Evolutionary conservation across 2,329 filamentous ascomycete species (phyloP).

Genomic region (Fusarium sp.): DNA sequence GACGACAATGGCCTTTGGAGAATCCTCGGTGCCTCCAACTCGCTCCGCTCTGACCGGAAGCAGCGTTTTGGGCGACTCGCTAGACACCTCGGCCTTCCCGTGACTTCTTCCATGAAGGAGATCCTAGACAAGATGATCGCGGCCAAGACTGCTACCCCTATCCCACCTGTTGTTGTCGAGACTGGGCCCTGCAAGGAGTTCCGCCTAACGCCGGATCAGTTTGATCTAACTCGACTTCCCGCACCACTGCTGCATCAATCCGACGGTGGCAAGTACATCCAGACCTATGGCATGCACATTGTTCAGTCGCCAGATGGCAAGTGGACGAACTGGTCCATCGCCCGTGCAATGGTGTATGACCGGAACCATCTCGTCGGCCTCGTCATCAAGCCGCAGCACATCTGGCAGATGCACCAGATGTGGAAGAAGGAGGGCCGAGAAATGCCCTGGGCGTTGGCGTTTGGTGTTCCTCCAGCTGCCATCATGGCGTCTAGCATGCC

Average conservation of each 20-base stretch:
- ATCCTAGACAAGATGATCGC: constrained; percentile 57
- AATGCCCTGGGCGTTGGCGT: constrained; percentile 60
- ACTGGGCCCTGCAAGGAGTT: constrained; percentile 35
- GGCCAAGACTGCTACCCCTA: constrained; percentile 47
- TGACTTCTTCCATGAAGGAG: constrained; percentile 40
- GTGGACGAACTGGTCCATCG: constrained; percentile 64
- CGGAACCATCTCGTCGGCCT: constrained; percentile 55
- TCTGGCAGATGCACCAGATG: constrained; percentile 59
- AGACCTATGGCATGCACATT: constrained; percentile 64
- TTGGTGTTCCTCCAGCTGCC: constrained; percentile 64
- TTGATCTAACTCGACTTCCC: constrained; percentile 54
- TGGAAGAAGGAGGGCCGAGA: constrained; percentile 60
- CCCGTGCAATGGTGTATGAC: constrained; percentile 61
- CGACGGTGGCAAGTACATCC: constrained; percentile 64
- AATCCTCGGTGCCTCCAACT: constrained; percentile 60
- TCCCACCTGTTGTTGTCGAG: constrained; percentile 50
- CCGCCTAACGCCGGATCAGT: constrained; percentile 20
- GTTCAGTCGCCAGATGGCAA: constrained; percentile 58
- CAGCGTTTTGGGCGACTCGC: constrained; percentile 57
- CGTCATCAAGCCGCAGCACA: constrained; percentile 59
- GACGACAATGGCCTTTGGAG: constrained; percentile 55
- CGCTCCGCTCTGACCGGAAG: constrained; percentile 38
- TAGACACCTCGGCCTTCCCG: constrained; percentile 54
- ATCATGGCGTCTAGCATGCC: constrained; percentile 63
- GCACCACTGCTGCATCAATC: constrained; percentile 56